phyloP scores from a whole-genome alignment of 78 protist species.

The Polysphondylium violaceum region DNA sequence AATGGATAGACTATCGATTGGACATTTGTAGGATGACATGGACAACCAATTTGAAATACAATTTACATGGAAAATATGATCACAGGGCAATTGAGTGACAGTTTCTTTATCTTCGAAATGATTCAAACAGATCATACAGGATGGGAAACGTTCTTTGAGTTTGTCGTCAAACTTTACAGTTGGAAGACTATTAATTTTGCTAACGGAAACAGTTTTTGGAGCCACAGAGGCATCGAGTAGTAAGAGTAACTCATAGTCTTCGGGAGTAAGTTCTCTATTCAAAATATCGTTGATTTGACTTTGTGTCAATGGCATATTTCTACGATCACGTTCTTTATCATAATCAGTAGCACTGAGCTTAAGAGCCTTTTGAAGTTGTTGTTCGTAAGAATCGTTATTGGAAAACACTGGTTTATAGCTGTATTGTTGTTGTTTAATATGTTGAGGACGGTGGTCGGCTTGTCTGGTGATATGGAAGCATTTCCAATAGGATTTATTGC shows the following conservation, averaged over 20 bases:
- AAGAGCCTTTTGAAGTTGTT: slow-evolving; percentile 17
- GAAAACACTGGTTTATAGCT: neutral
- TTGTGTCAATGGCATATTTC: slow-evolving; percentile 12
- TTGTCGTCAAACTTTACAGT: neutral
- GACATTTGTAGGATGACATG: slow-evolving; percentile 45
- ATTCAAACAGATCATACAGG: slow-evolving; percentile 65
- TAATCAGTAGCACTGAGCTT: slow-evolving; percentile 18
- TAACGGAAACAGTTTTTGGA: slow-evolving; percentile 40
- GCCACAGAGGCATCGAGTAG: slow-evolving; percentile 44
- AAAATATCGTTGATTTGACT: slow-evolving; percentile 67
- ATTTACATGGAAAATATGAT: slow-evolving; percentile 60
- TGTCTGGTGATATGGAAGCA: neutral
- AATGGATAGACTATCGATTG: slow-evolving; percentile 56
- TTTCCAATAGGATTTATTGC: neutral
- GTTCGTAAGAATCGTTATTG: slow-evolving; percentile 29
- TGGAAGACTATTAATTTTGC: slow-evolving; percentile 3
- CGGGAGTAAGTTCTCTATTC: slow-evolving; percentile 79
- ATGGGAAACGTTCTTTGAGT: neutral
- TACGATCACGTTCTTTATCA: neutral
- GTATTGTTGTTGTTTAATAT: neutral
- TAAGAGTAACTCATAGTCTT: slow-evolving; percentile 68
- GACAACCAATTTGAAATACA: slow-evolving; percentile 76
- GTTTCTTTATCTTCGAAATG: slow-evolving; percentile 28
- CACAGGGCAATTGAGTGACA: slow-evolving; percentile 48
- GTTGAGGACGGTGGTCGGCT: neutral